Evolutionary conservation across 148 eudicot species (phyloP), one percentile per base, ranked within the genome.

Genomic region (Fagopyrum esculentum): DNA sequence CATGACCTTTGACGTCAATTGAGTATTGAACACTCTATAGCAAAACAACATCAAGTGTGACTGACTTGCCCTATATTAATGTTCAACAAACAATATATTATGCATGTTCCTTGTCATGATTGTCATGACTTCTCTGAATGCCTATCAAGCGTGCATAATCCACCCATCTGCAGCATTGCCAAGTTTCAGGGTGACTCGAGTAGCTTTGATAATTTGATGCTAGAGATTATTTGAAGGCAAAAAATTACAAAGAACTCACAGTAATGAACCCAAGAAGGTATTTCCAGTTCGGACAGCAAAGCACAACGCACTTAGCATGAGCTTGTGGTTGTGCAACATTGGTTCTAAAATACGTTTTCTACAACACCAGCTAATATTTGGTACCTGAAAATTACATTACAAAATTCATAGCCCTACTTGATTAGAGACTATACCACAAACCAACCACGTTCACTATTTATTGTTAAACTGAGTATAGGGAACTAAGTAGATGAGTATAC

Each of bases 81-180:
- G 35, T 30, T 30, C 1, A 30, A 30, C 35, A 30, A 30, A 29
- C 9, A 8, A 17, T 16, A 47, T 0, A 26, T 49, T 51, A 66
- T 16, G 75, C 74, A 76, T 81, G 79, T 60, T 88, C 85, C 44
- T 79, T 82, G 2, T 83, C 86, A 4, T 81, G 89, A 60, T 80
- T 87, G 80, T 92, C 88, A 4, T 81, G 89, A 66, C 81, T 86
- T 82, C 92, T 85, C 47, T 89, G 96, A 74, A 92, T 72, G 35
- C 97, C 96, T 22, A 95, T 74, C 83, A 57, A 83, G 76, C 97
- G 98, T 73, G 96, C 93, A 78, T 92, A 95, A 82, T 95, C 98
- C 73, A 95, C 98, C 98, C 98, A 92, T 87, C 98, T 95, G 86
- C 71, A 45, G 35, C 76, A 50, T 26, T 57, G 40, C 9, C 64